These are phyloP conservation scores for Saccharomyces uvarum DNA, from an alignment of 1,139 yeast species.

Conservation along the genomic window DNA sequence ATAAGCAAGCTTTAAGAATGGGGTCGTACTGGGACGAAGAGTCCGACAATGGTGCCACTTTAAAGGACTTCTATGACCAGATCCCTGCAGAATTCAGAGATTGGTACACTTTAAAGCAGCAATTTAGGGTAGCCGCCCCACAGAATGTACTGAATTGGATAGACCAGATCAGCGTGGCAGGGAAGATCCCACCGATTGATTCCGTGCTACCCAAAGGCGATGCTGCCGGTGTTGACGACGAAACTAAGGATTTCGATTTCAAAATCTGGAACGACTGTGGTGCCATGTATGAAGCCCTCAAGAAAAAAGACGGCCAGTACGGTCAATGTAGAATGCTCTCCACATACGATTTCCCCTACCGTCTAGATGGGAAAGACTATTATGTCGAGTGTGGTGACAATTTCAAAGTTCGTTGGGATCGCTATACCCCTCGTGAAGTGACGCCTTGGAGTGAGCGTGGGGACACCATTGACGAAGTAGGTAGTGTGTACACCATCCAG, in stretches of 20 bases:
- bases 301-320: conserved; percentile 22
- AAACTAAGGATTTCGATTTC: conserved; percentile 31
- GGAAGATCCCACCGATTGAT: conserved; percentile 23
- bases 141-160: conserved; percentile 36
- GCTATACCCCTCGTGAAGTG: conserved; percentile 34
- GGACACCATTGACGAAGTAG: conserved; percentile 39
- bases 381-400: conserved; percentile 36
- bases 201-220: conserved; percentile 25
- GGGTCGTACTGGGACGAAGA: conserved; percentile 37
- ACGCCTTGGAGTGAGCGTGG: conserved; percentile 39
- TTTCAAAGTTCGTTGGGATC: conserved; percentile 38
- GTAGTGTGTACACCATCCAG: conserved; percentile 39
- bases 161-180: conserved; percentile 31
- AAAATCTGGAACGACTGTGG: conserved; percentile 36
- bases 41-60: conserved; percentile 29
- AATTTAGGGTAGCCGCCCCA: conserved; percentile 37
- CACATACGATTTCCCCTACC: conserved; percentile 39
- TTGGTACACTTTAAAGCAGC: conserved; percentile 31
- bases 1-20: conserved; percentile 37
- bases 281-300: conserved; percentile 33
- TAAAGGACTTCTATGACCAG: conserved; percentile 15
- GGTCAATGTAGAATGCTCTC: conserved; percentile 37
- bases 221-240: conserved; percentile 2
- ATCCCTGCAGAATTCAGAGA: conserved; percentile 15
- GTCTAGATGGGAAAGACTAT: conserved; percentile 37